Evolutionary conservation across 2,329 filamentous ascomycete species (phyloP).

Genomic region (Pestalotiopsis fici): DNA sequence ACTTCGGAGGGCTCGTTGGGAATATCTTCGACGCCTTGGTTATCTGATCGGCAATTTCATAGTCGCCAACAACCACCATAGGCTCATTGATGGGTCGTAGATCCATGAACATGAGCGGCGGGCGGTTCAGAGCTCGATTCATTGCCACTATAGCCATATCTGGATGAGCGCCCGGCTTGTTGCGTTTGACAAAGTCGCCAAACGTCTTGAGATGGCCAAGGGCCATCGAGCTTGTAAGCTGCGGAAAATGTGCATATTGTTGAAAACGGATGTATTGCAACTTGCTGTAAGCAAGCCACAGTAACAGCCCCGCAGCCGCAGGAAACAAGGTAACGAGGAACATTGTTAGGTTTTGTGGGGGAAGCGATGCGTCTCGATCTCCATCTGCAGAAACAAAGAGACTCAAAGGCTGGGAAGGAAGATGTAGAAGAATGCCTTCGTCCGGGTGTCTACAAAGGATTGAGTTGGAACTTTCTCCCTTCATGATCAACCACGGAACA

Average conservation of each 20-base stretch:
- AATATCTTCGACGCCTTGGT: conserved; percentile 29
- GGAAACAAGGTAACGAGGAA: too few species aligned
- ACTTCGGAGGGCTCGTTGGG: conserved; percentile 33
- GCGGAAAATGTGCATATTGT: background rate
- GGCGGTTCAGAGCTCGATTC: conserved; percentile 28
- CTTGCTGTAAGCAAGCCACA: background rate
- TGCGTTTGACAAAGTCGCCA: background rate
- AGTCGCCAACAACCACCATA: conserved; percentile 30
- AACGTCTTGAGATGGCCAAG: background rate
- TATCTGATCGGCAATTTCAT: conserved; percentile 38
- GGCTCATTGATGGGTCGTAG: conserved; percentile 31
- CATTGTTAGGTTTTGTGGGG: too few species aligned
- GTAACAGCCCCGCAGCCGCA: too few species aligned
- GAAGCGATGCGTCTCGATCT: too few species aligned
- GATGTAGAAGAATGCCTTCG: too few species aligned
- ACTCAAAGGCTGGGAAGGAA: too few species aligned
- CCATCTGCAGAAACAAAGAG: too few species aligned
- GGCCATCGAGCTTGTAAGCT: background rate
- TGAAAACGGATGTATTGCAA: background rate
- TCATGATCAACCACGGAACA: too few species aligned
- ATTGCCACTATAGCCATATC: conserved; percentile 22
- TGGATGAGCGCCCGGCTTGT: background rate
- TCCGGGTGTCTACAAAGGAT: too few species aligned
- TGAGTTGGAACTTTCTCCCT: too few species aligned
- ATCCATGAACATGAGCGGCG: conserved; percentile 34